phyloP scores from a whole-genome alignment of 768 basidiomycete species.

The Auricularia heimuer region DNA sequence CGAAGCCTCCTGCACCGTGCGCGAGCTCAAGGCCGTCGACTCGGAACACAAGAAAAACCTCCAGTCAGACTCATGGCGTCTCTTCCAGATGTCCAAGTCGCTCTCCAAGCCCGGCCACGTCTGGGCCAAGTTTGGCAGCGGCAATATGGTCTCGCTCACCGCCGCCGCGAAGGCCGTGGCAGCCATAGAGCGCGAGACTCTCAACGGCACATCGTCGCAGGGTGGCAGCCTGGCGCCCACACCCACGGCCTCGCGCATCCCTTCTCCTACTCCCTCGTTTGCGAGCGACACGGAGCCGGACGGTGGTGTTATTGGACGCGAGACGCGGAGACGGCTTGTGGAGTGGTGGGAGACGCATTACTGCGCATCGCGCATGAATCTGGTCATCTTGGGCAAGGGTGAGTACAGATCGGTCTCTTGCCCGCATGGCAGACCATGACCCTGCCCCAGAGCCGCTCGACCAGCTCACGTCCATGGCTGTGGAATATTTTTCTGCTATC shows the following conservation, averaged over 20 bases:
- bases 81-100: slow-evolving; percentile 88
- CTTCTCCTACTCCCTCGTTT: slow-evolving; percentile 52
- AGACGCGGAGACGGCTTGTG: slow-evolving; percentile 21
- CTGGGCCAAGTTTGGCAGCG: slow-evolving; percentile 89
- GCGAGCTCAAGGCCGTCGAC: slow-evolving; percentile 92
- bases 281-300: slow-evolving; percentile 25
- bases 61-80: slow-evolving; percentile 84
- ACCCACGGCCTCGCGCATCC: slow-evolving; percentile 42
- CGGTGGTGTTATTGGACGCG: slow-evolving; percentile 29
- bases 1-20: slow-evolving; percentile 67
- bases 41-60: slow-evolving; percentile 97
- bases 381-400: slow-evolving; percentile 28
- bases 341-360: slow-evolving; percentile 31
- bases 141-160: slow-evolving; percentile 65
- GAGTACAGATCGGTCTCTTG: slow-evolving; percentile 2
- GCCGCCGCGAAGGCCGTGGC: slow-evolving; percentile 34
- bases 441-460: slow-evolving; percentile 57
- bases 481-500: slow-evolving; percentile 62
- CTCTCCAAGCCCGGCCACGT: slow-evolving; percentile 69
- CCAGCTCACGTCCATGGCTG: slow-evolving; percentile 52
- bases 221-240: slow-evolving; percentile 26
- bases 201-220: slow-evolving; percentile 15
- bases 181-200: slow-evolving; percentile 23
- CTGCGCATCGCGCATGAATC: slow-evolving; percentile 27
- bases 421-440: not conserved